A percentile compares a stretch with the other conserved stretches of the same genome.
phyloP scores from a whole-genome alignment of 2,329 filamentous ascomycete species.

The Diaporthe vaccinii region DNA sequence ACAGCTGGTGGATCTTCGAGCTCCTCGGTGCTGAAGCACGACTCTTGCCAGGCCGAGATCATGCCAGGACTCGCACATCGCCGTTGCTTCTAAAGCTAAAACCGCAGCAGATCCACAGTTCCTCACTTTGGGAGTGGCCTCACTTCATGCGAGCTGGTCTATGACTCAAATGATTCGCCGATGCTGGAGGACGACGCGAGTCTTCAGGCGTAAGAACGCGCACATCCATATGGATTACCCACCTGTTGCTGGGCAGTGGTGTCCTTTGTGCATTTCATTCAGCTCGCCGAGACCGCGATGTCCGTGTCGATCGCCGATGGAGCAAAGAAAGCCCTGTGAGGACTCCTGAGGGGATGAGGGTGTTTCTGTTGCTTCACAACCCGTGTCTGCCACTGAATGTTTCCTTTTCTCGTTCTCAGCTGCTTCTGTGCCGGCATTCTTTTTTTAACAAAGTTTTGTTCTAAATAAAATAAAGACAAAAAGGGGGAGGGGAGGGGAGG shows the following conservation, averaged over 20 bases:
- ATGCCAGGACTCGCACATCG: neutral
- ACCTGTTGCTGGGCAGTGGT: neutral
- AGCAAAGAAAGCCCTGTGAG: neutral
- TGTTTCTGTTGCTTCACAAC: neutral
- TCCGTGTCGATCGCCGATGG: neutral
- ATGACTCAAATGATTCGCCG: conserved; percentile 6
- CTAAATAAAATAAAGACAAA: neutral
- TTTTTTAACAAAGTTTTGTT: neutral
- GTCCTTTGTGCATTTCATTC: neutral
- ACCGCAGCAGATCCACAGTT: neutral
- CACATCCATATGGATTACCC: neutral
- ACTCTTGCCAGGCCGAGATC: neutral
- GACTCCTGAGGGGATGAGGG: neutral
- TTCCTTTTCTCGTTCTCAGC: neutral
- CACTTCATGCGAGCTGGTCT: neutral
- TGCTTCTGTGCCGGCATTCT: too few species aligned
- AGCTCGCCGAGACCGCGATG: neutral
- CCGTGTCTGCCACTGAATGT: neutral
- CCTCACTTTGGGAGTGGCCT: neutral
- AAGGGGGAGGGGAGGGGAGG: neutral
- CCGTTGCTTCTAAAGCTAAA: neutral
- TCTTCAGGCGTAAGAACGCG: neutral
- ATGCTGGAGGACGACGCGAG: neutral
- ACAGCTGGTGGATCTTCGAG: neutral
- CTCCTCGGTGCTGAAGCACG: neutral